phyloP scores from a whole-genome alignment of 2,329 filamentous ascomycete genomes.

The Tolypocladium paradoxum region DNA sequence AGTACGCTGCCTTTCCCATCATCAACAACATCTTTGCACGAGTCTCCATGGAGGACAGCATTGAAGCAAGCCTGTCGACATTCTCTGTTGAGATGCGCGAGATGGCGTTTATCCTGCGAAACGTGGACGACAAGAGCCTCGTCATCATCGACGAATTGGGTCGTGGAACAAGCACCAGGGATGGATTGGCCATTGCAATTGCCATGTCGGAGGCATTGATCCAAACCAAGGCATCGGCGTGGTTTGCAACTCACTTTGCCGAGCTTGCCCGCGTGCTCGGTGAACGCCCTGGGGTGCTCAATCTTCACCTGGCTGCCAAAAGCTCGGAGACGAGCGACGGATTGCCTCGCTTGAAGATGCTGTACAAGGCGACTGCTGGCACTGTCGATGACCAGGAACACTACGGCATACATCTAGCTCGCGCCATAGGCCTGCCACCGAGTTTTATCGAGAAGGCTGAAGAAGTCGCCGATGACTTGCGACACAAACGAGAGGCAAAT shows the following conservation, averaged over 20 bases:
- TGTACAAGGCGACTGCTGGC: constrained; percentile 72
- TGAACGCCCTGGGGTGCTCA: constrained; percentile 68
- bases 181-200: constrained; percentile 81
- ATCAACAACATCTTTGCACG: constrained; percentile 78
- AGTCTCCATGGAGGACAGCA: constrained; percentile 75
- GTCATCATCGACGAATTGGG: constrained; percentile 88
- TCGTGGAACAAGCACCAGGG: constrained; percentile 76
- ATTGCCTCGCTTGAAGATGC: constrained; percentile 62
- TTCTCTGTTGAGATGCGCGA: constrained; percentile 95
- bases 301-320: constrained; percentile 69
- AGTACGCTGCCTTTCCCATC: constrained; percentile 72
- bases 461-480: constrained; percentile 51
- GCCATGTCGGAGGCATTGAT: constrained; percentile 84
- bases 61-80: constrained; percentile 84
- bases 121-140: constrained; percentile 66
- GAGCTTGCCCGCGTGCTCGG: constrained; percentile 69
- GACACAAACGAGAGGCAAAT: constrained; percentile 43
- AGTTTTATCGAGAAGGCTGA: constrained; percentile 59
- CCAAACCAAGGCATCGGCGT: constrained; percentile 66
- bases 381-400: constrained; percentile 53
- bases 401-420: constrained; percentile 78
- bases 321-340: constrained; percentile 39
- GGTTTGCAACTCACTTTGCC: constrained; percentile 89
- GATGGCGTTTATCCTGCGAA: constrained; percentile 82
- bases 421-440: constrained; percentile 60